Evolutionary conservation across 148 eudicot species (phyloP).

Genomic region (Chenopodium album): DNA sequence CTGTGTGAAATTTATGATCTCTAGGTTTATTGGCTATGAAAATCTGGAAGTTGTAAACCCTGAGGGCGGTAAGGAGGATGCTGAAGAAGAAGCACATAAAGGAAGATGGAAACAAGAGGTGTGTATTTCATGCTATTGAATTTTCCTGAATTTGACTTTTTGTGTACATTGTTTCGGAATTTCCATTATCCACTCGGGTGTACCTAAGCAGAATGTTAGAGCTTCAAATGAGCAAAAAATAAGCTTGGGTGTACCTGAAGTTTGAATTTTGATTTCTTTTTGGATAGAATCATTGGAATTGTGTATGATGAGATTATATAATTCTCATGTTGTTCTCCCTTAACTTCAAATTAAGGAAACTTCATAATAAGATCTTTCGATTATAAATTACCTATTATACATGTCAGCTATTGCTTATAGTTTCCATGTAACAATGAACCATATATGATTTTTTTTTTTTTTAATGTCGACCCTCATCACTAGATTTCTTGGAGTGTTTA

Average conservation of each 20-base stretch:
- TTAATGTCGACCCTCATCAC: neutral
- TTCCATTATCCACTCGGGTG: neutral
- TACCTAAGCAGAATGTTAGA: neutral
- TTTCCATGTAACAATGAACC: neutral
- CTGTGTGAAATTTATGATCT: neutral
- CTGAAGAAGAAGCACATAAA: slow-evolving; percentile 85
- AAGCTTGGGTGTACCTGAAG: neutral
- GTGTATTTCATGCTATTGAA: neutral
- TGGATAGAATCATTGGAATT: neutral
- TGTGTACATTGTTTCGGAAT: neutral
- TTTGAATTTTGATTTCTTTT: no score
- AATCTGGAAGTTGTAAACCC: slow-evolving; percentile 94
- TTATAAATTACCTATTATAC: neutral
- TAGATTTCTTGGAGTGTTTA: neutral
- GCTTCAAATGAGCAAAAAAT: neutral
- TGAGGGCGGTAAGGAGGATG: slow-evolving; percentile 89
- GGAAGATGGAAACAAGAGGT: slow-evolving; percentile 98
- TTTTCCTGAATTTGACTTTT: neutral
- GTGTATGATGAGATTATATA: neutral
- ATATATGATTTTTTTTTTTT: neutral
- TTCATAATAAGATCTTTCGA: neutral
- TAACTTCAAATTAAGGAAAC: neutral
- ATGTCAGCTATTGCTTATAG: neutral
- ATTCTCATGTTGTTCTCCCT: neutral
- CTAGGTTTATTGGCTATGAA: slow-evolving; percentile 74